phyloP scores from a whole-genome alignment of 306 rosid genomes.

The Pterocarpus macrocarpus region DNA sequence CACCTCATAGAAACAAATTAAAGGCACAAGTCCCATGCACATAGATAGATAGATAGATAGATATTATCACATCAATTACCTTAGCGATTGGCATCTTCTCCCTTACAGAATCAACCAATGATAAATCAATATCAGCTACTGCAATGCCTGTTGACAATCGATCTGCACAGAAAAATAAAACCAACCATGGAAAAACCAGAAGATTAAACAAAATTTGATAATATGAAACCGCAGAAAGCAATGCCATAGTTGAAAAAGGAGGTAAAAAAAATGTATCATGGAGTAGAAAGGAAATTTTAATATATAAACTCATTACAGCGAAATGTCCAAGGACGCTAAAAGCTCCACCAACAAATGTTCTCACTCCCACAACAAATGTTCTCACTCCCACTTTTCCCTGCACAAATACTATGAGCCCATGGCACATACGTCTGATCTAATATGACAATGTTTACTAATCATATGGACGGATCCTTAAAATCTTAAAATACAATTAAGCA shows the following conservation, averaged over 20 bases:
- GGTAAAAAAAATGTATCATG: background rate
- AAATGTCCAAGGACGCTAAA: constrained; percentile 33
- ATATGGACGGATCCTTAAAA: too few relatives aligned
- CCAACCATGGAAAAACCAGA: constrained; percentile 31
- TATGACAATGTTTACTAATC: too few relatives aligned
- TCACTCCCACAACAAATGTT: background rate
- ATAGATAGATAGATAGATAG: background rate
- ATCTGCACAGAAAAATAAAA: constrained; percentile 62
- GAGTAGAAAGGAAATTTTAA: background rate
- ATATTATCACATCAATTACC: constrained; percentile 55
- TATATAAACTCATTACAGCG: background rate
- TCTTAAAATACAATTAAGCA: too few relatives aligned
- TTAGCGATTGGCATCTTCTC: constrained; percentile 84
- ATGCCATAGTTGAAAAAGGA: constrained; percentile 3
- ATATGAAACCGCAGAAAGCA: constrained; percentile 8
- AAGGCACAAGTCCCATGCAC: background rate
- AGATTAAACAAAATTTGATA: background rate
- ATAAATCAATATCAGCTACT: constrained; percentile 84
- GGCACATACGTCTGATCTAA: too few relatives aligned
- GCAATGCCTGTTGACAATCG: constrained; percentile 82
- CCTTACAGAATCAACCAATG: constrained; percentile 77
- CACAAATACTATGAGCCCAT: too few relatives aligned
- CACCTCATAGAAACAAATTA: background rate
- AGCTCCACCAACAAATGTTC: background rate
- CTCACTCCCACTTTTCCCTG: too few relatives aligned